Conservation (phyloP, 257 asterid genomes). For the Ligustrum vulgare region DNA sequence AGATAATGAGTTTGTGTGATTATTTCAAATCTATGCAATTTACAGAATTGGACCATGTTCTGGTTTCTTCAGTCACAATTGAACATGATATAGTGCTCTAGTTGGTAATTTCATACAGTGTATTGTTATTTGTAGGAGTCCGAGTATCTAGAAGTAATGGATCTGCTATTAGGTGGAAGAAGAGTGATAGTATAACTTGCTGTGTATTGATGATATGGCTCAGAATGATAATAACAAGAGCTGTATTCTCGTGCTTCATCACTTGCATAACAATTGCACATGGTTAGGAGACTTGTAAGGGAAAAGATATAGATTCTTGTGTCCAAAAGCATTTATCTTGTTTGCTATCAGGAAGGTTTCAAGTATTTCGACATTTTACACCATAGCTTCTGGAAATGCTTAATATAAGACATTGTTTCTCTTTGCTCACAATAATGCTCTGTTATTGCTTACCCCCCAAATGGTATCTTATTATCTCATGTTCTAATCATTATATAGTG, state of each 20-base stretch:
- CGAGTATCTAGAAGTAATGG: neutral
- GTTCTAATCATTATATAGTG: neutral
- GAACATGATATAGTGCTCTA: too few species aligned
- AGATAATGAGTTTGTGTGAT: neutral
- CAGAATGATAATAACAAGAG: neutral
- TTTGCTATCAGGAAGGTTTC: neutral
- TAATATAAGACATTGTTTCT: neutral
- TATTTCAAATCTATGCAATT: neutral
- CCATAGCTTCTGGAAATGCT: neutral
- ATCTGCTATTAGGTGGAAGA: neutral
- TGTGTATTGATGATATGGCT: neutral
- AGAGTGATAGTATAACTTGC: neutral
- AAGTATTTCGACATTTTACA: neutral
- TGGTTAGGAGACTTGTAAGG: neutral
- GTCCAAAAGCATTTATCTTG: neutral
- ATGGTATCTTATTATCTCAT: neutral
- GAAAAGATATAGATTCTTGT: neutral
- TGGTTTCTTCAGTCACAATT: too few species aligned
- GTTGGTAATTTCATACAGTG: neutral
- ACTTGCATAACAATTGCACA: neutral
- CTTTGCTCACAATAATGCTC: neutral
- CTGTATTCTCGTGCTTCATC: neutral
- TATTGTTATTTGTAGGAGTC: neutral
- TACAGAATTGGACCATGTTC: neutral
- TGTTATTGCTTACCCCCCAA: neutral